Conservation (phyloP, 176 grass and related monocot species). For the Phragmites australis region DNA sequence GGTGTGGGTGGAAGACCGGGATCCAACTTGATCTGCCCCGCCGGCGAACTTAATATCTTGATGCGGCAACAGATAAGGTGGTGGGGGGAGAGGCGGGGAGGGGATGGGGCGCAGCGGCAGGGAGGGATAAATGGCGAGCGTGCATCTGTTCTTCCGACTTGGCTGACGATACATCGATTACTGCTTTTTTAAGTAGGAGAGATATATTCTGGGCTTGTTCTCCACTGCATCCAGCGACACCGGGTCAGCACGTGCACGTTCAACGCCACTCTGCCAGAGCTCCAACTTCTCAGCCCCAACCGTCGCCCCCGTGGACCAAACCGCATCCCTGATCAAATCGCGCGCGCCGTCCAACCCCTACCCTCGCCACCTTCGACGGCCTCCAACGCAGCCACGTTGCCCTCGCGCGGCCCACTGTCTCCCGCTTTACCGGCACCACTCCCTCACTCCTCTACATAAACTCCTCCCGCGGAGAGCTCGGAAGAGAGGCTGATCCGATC, state of each 20-base stretch:
- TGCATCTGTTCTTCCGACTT: too few species aligned
- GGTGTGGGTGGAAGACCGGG: too few species aligned
- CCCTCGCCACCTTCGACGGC: background rate
- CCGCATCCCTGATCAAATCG: conserved; percentile 17
- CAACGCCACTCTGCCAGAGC: background rate
- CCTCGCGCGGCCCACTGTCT: background rate
- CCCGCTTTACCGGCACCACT: conserved; percentile 11
- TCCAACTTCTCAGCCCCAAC: too few species aligned
- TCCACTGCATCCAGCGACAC: background rate
- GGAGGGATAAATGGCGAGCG: too few species aligned
- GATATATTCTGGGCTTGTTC: too few species aligned
- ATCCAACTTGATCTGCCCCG: too few species aligned
- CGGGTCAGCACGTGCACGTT: background rate
- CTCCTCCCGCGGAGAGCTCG: background rate
- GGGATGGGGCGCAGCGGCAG: too few species aligned
- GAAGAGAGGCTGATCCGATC: background rate
- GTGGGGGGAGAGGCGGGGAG: too few species aligned
- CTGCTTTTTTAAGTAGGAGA: too few species aligned
- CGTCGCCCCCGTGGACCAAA: background rate
- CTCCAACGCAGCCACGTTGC: background rate
- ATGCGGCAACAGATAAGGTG: too few species aligned
- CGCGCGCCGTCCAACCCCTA: background rate
- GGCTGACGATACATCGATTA: too few species aligned
- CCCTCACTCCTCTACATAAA: conserved; percentile 26
- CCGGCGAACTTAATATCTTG: too few species aligned